Percentiles rank a stretch among this genome's conserved stretches.
phyloP scores from a whole-genome alignment of 2,329 filamentous ascomycete species.

The Apiospora marii region DNA sequence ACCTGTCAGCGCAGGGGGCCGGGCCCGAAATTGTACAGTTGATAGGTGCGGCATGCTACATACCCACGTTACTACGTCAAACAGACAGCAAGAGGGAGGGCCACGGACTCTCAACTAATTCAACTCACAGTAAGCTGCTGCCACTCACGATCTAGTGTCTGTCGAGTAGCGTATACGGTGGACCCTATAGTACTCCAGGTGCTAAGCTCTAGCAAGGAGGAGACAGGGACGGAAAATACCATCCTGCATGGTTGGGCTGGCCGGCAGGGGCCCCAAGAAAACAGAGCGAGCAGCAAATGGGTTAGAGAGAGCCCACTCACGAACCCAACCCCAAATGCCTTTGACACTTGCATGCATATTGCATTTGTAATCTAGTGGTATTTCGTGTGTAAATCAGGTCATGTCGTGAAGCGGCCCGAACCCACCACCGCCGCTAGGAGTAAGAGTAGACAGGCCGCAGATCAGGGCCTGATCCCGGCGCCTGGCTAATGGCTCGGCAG shows the following conservation, averaged over 20 bases:
- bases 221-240: not conserved
- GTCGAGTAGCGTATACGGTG: not conserved
- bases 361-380: not conserved
- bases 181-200: slow-evolving; percentile 2
- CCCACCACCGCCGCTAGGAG: not conserved
- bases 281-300: not conserved
- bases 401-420: slow-evolving; percentile 5
- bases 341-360: not conserved
- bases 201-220: not conserved
- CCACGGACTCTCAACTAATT: not conserved
- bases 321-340: not conserved
- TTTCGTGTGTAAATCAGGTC: not conserved
- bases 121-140: not conserved
- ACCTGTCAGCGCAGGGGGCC: not conserved
- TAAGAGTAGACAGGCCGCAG: not conserved
- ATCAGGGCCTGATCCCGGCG: slow-evolving; percentile 5
- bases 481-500: not conserved
- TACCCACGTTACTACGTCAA: not conserved
- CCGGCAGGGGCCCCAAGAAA: not conserved
- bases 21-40: not conserved
- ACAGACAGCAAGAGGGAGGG: not conserved
- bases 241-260: not conserved
- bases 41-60: not conserved
- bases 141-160: not conserved
- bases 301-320: not conserved